Evolutionary conservation across 169 alveolate species (phyloP).

Genomic region (Cryptosporidium baileyi): DNA sequence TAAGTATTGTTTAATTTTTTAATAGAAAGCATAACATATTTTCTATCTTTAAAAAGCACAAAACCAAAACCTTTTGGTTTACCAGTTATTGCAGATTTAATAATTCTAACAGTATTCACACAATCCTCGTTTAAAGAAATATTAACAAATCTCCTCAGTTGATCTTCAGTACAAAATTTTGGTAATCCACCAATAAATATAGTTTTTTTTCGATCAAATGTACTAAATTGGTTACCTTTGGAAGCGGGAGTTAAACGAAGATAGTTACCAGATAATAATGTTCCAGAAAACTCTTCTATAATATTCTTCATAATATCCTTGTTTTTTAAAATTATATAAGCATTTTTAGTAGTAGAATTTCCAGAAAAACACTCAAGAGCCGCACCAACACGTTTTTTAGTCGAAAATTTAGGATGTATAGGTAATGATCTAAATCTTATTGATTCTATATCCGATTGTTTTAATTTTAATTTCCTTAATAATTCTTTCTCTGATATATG

Average conservation of each 20-base stretch:
- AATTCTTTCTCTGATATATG: conserved; percentile 36
- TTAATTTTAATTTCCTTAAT: conserved; percentile 8
- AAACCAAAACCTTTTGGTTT: conserved; percentile 67
- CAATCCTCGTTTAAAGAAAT: conserved; percentile 24
- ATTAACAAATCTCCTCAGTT: conserved; percentile 36
- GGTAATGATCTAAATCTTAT: conserved; percentile 62
- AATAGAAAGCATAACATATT: conserved; percentile 18
- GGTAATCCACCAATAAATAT: conserved; percentile 60
- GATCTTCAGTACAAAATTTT: conserved; percentile 53
- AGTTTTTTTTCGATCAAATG: conserved; percentile 59
- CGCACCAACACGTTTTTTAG: conserved; percentile 41
- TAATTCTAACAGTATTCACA: conserved; percentile 27
- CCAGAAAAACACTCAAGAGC: conserved; percentile 60
- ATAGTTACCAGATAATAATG: conserved; percentile 11
- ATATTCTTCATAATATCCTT: neutral
- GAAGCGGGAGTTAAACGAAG: conserved; percentile 61
- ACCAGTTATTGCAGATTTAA: conserved; percentile 40
- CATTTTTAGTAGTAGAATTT: conserved; percentile 39
- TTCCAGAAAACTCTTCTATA: conserved; percentile 33
- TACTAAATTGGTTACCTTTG: conserved; percentile 47
- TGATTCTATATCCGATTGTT: conserved; percentile 1
- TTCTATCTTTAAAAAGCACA: conserved; percentile 57
- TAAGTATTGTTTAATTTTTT: neutral
- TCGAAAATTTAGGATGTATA: conserved; percentile 49
- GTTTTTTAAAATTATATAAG: conserved; percentile 41